These are phyloP conservation scores for Paraurostyla sp. DNA, from an alignment of 73 alveolate species.

Conservation along the genomic window DNA sequence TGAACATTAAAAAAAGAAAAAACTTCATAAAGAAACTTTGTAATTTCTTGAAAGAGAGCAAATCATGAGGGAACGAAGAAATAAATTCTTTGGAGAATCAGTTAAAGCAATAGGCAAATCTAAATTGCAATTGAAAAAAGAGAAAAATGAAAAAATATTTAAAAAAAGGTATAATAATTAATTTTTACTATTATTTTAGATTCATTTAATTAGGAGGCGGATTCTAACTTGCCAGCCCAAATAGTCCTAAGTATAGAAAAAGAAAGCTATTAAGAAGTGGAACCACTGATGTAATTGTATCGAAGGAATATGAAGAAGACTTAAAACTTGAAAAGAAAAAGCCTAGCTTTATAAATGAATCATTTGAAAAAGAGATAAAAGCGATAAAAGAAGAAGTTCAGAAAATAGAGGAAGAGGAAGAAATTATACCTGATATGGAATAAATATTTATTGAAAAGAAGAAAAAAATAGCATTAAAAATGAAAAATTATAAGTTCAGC, in stretches of 20 bases:
- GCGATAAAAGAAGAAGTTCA: conserved; percentile 4
- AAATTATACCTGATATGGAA: conserved; percentile 31
- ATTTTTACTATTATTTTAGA: no score
- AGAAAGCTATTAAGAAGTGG: conserved; percentile 27
- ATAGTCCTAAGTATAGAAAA: not conserved
- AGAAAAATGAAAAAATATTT: conserved; percentile 3
- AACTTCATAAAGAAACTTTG: conserved; percentile 25
- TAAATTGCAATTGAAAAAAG: not conserved
- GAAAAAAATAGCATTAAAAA: conserved; percentile 3
- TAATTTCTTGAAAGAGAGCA: not conserved
- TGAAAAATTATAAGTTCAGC: conserved; percentile 19
- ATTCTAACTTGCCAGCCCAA: not conserved
- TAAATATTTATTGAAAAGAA: conserved; percentile 1
- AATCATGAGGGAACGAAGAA: conserved; percentile 17
- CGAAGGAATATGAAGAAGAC: no score
- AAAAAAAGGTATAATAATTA: no score
- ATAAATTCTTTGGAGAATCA: not conserved
- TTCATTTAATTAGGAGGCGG: conserved; percentile 20
- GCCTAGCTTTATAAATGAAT: not conserved
- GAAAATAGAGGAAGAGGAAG: conserved; percentile 33
- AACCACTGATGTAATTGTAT: no score
- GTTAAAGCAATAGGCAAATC: conserved; percentile 31
- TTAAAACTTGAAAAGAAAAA: not conserved
- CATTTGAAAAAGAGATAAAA: not conserved
- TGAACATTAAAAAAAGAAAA: not conserved